Conservation (phyloP, 768 basidiomycete species). For the Mycena rosella region DNA sequence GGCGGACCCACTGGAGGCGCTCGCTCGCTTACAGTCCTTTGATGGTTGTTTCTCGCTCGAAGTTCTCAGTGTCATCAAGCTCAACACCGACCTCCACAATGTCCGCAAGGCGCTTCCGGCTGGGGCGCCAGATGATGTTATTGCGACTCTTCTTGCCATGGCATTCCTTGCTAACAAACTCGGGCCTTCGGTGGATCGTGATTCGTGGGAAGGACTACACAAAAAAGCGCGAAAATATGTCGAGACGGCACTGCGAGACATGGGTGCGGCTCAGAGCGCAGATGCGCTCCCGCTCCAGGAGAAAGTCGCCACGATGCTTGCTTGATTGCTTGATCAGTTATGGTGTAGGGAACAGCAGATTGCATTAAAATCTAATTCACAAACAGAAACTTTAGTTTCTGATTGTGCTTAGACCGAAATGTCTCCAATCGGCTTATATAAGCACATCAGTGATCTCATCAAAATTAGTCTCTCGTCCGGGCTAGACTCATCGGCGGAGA, state of each 20-base stretch:
- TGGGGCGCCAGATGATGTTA: background rate
- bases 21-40: constrained; percentile 35
- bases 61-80: constrained; percentile 16
- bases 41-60: constrained; percentile 28
- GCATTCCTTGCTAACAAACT: constrained; percentile 30
- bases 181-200: constrained; percentile 10
- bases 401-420: too few relatives aligned
- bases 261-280: background rate
- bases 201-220: constrained; percentile 32
- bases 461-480: too few relatives aligned
- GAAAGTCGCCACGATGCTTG: constrained; percentile 5
- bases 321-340: too few relatives aligned
- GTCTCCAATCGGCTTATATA: too few relatives aligned
- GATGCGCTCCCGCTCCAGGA: too few relatives aligned
- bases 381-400: too few relatives aligned
- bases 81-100: background rate
- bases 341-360: too few relatives aligned
- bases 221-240: constrained; percentile 33
- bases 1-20: constrained; percentile 22
- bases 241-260: constrained; percentile 1
- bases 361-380: too few relatives aligned
- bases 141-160: constrained; percentile 30
- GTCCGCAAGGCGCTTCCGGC: constrained; percentile 20
- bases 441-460: too few relatives aligned
- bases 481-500: too few relatives aligned